These are phyloP conservation scores for Vitellaria paradoxa DNA, from an alignment of 179 eudicot genomes.

Conservation along the genomic window DNA sequence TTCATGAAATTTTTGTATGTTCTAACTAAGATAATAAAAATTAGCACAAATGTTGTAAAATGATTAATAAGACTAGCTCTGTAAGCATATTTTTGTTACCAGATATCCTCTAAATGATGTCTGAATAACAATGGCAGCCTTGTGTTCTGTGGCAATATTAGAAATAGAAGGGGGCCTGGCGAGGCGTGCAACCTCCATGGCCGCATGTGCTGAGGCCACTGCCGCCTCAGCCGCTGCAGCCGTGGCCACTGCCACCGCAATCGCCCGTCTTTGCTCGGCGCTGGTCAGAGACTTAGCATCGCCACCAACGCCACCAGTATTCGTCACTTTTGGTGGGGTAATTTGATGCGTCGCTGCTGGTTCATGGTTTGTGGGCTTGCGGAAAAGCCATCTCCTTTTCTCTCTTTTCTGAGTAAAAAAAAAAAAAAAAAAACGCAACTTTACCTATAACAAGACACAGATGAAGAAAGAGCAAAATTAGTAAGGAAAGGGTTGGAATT, in stretches of 20 bases:
- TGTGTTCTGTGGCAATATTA: constrained; percentile 27
- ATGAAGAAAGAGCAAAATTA: no score
- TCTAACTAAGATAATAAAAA: background rate
- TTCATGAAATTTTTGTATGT: background rate
- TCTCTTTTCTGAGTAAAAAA: constrained; percentile 38
- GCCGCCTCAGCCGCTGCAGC: constrained; percentile 77
- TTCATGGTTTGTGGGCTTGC: constrained; percentile 38
- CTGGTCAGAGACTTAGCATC: background rate
- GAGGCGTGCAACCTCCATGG: constrained; percentile 50
- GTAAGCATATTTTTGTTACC: constrained; percentile 25
- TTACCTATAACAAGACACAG: background rate
- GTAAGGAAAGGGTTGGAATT: background rate
- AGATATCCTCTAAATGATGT: constrained; percentile 80
- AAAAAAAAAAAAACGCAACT: background rate
- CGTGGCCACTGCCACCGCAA: constrained; percentile 68
- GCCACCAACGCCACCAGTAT: no score
- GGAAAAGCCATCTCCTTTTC: constrained; percentile 60
- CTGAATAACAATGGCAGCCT: constrained; percentile 65
- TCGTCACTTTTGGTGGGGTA: constrained; percentile 1
- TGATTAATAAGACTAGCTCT: background rate
- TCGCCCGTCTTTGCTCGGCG: constrained; percentile 52
- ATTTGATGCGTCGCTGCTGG: constrained; percentile 19
- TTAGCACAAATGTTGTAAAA: no score
- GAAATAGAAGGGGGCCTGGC: constrained; percentile 27
- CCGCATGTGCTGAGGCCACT: constrained; percentile 64